These are phyloP conservation scores for Galeopsis tetrahit DNA, from an alignment of 257 asterid species.

Conservation along the genomic window DNA sequence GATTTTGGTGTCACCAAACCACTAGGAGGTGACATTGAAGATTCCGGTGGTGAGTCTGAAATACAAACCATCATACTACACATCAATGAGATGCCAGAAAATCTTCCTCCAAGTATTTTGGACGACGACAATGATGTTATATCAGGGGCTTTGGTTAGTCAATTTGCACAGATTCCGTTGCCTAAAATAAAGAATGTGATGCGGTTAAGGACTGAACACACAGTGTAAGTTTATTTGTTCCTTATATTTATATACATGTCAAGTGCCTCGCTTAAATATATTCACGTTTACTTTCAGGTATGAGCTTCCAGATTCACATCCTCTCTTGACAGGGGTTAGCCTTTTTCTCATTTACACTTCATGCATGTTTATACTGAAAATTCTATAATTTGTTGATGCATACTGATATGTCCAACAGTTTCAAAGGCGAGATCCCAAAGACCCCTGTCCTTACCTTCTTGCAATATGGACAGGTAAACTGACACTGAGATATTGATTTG, in stretches of 20 bases:
- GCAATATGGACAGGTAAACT: conserved; percentile 53
- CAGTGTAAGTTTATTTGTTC: conserved; percentile 45
- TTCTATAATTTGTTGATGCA: conserved; percentile 20
- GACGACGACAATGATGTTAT: background rate
- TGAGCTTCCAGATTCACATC: conserved; percentile 66
- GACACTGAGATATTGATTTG: background rate
- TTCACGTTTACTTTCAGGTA: conserved; percentile 46
- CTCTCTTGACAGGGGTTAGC: conserved; percentile 56
- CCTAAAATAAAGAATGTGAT: conserved; percentile 33
- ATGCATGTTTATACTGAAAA: background rate
- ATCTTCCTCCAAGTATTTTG: background rate
- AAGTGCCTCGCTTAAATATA: background rate
- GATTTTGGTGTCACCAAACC: background rate
- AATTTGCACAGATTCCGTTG: conserved; percentile 31
- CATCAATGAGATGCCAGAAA: conserved; percentile 27
- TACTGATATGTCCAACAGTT: conserved; percentile 40
- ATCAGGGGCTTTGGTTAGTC: conserved; percentile 42
- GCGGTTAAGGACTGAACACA: conserved; percentile 48
- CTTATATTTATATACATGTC: background rate
- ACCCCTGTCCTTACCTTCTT: conserved; percentile 61
- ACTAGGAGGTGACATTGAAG: conserved; percentile 41
- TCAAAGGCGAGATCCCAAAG: conserved; percentile 47
- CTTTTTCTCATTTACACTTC: background rate
- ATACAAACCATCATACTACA: conserved; percentile 40
- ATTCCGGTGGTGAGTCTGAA: conserved; percentile 30